A percentile compares a stretch with the other conserved stretches of the same genome.
Evolutionary conservation across 257 asterid species (phyloP).

Genomic region (Cordia subcordata): DNA sequence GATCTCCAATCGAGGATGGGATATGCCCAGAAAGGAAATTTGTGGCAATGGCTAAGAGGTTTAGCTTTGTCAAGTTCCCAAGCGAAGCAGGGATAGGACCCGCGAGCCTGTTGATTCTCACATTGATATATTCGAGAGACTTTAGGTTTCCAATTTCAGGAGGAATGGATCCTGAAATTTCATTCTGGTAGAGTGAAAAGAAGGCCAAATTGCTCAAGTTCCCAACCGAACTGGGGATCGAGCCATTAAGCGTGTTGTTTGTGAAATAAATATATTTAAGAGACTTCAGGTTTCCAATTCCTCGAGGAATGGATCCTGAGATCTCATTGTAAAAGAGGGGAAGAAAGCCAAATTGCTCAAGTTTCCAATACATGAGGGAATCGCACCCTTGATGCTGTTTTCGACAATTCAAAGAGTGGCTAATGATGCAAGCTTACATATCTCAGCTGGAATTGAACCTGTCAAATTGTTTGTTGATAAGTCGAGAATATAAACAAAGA

Average conservation of each 20-base stretch:
- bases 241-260: constrained; percentile 17
- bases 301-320: constrained; percentile 12
- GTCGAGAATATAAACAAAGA: constrained; percentile 8
- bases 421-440: constrained; percentile 12
- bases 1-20: constrained; percentile 22
- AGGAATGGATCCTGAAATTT: constrained; percentile 6
- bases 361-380: constrained; percentile 5
- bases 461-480: constrained; percentile 17
- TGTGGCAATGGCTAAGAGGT: not conserved
- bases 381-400: constrained; percentile 11
- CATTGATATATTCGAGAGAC: constrained; percentile 5
- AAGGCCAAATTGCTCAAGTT: not conserved
- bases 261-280: constrained; percentile 9
- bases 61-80: constrained; percentile 20
- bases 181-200: not conserved
- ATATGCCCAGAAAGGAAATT: constrained; percentile 16
- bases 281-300: constrained; percentile 13
- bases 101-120: constrained; percentile 16
- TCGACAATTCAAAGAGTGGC: not conserved
- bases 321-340: not conserved
- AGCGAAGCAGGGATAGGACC: constrained; percentile 26
- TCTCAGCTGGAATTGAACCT: constrained; percentile 7
- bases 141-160: constrained; percentile 12
- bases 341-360: constrained; percentile 4
- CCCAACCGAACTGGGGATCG: constrained; percentile 25